phyloP scores from a whole-genome alignment of 139 green algal genomes.

The Chlamydomonas sp. region DNA sequence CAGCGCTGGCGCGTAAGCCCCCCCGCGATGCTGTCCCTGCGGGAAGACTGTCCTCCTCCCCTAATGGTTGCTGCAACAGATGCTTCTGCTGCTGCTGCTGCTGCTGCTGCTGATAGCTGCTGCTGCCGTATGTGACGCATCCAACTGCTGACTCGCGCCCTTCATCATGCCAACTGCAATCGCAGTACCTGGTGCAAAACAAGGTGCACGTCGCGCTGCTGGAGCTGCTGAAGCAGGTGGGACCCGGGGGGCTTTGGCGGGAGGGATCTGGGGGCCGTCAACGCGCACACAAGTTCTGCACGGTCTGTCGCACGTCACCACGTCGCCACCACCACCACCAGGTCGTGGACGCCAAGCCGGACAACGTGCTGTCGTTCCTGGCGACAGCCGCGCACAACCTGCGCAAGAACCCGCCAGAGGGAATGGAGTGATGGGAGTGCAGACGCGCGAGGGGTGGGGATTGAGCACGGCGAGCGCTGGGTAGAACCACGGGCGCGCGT shows the following conservation, averaged over 20 bases:
- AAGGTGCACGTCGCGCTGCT: slow-evolving; percentile 13
- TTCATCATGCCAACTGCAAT: too few relatives aligned
- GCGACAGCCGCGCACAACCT: slow-evolving; percentile 14
- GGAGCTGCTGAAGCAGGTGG: slow-evolving; percentile 20
- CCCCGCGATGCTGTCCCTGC: too few relatives aligned
- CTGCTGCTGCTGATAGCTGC: background rate
- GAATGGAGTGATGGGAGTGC: too few relatives aligned
- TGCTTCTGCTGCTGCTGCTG: background rate
- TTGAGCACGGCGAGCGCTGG: too few relatives aligned
- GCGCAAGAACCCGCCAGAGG: slow-evolving; percentile 3
- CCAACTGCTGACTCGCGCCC: too few relatives aligned
- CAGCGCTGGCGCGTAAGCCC: too few relatives aligned
- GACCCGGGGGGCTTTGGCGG: background rate
- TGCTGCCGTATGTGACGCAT: too few relatives aligned
- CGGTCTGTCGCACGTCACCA: too few relatives aligned
- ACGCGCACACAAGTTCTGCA: background rate
- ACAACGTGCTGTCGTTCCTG: slow-evolving; percentile 19
- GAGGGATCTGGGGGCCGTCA: background rate
- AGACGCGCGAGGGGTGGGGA: too few relatives aligned
- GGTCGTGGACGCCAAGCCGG: slow-evolving; percentile 15
- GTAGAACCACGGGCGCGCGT: too few relatives aligned
- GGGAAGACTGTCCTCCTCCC: too few relatives aligned
- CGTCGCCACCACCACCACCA: background rate
- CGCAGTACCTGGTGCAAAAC: slow-evolving; percentile 19
- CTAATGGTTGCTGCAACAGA: background rate